Percentiles rank a stretch among this genome's conserved stretches.
phyloP scores from a whole-genome alignment of 192 early-diverging fungal genomes.

The Backusella morwellensis region DNA sequence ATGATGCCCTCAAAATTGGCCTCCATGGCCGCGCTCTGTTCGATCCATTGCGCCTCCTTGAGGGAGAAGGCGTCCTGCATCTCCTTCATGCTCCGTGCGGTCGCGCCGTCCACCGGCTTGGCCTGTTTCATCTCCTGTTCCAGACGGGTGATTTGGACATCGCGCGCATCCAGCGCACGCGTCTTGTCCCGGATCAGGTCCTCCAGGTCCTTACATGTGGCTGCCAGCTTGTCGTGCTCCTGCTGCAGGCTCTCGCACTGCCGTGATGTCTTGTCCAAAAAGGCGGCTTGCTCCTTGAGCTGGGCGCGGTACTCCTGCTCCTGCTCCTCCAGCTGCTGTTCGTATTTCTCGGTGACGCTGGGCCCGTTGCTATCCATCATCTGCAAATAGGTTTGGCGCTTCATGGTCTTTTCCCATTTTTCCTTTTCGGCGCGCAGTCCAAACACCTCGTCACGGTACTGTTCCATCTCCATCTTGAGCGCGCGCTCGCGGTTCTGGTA shows the following conservation, averaged over 20 bases:
- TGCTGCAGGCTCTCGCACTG: slow-evolving; percentile 21
- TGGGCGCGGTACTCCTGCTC: slow-evolving; percentile 35
- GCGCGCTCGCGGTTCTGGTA: slow-evolving; percentile 17
- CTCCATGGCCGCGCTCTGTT: slow-evolving; percentile 29
- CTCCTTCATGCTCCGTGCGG: not conserved
- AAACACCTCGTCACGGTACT: slow-evolving; percentile 25
- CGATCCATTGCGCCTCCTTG: slow-evolving; percentile 27
- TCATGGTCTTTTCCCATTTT: slow-evolving; percentile 39
- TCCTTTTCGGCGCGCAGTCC: slow-evolving; percentile 27
- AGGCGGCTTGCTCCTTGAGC: slow-evolving; percentile 31
- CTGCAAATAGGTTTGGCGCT: slow-evolving; percentile 38
- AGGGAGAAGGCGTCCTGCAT: slow-evolving; percentile 1
- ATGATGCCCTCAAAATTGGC: slow-evolving; percentile 43
- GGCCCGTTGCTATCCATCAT: slow-evolving; percentile 33
- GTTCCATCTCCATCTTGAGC: slow-evolving; percentile 30
- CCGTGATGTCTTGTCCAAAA: slow-evolving; percentile 21
- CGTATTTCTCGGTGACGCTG: slow-evolving; percentile 20
- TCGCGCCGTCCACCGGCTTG: not conserved
- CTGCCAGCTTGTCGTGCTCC: slow-evolving; percentile 24
- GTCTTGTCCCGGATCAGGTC: slow-evolving; percentile 39
- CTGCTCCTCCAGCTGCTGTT: slow-evolving; percentile 35
- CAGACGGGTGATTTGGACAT: slow-evolving; percentile 33
- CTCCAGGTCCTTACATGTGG: slow-evolving; percentile 28
- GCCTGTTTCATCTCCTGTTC: slow-evolving; percentile 30
- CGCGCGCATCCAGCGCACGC: slow-evolving; percentile 36